Conservation (phyloP, 169 alveolate genomes). For the Eimeria brunetti region DNA sequence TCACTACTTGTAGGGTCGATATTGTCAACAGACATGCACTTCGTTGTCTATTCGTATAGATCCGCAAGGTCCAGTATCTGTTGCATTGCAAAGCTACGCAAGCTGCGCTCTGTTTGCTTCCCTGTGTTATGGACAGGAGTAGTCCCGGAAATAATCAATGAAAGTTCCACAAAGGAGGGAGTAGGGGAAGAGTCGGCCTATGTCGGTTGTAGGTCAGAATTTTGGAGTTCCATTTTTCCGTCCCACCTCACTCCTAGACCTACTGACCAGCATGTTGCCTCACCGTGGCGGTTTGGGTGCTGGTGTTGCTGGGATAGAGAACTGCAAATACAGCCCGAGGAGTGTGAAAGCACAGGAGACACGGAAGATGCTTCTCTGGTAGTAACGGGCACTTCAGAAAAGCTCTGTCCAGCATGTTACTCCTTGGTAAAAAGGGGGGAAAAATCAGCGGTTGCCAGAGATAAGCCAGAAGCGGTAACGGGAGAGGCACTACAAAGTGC, state of each 20-base stretch:
- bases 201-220: not conserved
- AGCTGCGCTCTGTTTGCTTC: not conserved
- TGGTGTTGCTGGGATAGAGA: not conserved
- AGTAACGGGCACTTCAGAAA: not conserved
- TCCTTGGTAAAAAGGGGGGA: not conserved
- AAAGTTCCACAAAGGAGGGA: not conserved
- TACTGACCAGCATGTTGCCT: not conserved
- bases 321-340: not conserved
- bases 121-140: not conserved
- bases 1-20: not conserved
- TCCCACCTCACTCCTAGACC: not conserved
- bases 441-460: not conserved
- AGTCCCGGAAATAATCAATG: not conserved
- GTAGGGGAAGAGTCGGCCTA: not conserved
- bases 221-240: not conserved
- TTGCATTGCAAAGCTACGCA: too few species aligned
- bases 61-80: not conserved
- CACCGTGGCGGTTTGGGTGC: constrained; percentile 7
- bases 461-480: not conserved
- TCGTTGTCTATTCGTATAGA: not conserved
- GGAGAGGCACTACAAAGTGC: not conserved
- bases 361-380: not conserved
- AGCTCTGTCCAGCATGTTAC: not conserved
- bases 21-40: not conserved
- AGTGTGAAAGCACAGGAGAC: not conserved